Base-by-base conservation (phyloP, 495 filamentous ascomycete species). In the Daldinia concentrica region DNA sequence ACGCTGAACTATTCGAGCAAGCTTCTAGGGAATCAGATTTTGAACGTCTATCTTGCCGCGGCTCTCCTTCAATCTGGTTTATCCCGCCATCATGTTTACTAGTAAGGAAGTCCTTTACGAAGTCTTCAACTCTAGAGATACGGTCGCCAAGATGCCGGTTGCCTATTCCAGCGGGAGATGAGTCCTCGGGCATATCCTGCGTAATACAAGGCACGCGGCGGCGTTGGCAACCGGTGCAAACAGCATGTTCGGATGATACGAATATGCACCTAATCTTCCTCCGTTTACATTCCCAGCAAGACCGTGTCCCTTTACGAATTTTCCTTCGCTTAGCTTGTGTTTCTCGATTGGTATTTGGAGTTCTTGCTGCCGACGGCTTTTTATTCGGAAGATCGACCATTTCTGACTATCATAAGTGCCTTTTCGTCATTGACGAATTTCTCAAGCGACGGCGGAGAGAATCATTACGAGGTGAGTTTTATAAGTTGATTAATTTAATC, bases 241-340 rank as follows among this genome's bases (percentile, higher is more conserved):
- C 74, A 15, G 72, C 50, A 30, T 81, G 77, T 6, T 62, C 58
- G 8, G 73, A 68, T 4, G 74, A 59, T 27, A 71, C 68, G 61
- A 84, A 84, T n/a, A 72, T 82, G 71, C 85, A 86, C 43, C 79
- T 76, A 55, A 82, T 78, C 61, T 87, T 87, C 2, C 83, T 79
- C 55, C 79, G 81, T 59, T 84, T 84, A 74, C 85, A 86, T 65
- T 85, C 84, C 83, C 83, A 86, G 66, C 84, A 87, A 61, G 82
- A 84, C 14, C 75, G 79, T 1, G 83, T 86, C 12, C 85, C 84
- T 63, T 85, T 87, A 19, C 83, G 80, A 36, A 85, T 64, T 71
- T 80, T 78, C 66, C 78, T 59, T 51, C 74, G 74, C 55, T 73
- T 79, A 26, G 68, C 34, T 4, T 9, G 8, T 22, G 8, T 48